A percentile compares a stretch with the other conserved stretches of the same genome.
phyloP scores from a whole-genome alignment of 179 eudicot genomes.

The Spergularia azorica region DNA sequence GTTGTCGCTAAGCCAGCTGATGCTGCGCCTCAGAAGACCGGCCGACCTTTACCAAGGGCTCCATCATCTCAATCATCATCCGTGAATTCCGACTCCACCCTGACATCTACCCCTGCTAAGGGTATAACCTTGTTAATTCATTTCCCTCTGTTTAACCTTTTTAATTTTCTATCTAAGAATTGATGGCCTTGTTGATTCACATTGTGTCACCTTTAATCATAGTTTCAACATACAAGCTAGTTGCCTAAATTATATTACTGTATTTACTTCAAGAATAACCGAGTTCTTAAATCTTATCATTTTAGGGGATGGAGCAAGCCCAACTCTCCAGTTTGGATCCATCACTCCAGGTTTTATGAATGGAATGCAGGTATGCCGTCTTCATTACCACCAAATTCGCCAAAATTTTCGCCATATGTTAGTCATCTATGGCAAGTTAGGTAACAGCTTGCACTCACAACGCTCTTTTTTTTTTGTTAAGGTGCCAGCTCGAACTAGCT shows the following conservation, averaged over 20 bases:
- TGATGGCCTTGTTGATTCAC: too few relatives aligned
- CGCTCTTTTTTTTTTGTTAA: conserved; percentile 19
- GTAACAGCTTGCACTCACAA: not conserved
- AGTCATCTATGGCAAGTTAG: not conserved
- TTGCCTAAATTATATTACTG: not conserved
- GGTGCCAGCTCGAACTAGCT: conserved; percentile 95
- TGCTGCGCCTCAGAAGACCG: conserved; percentile 39
- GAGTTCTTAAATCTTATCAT: not conserved
- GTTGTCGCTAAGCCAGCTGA: conserved; percentile 40
- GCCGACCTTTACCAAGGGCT: conserved; percentile 55
- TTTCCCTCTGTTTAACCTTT: too few relatives aligned
- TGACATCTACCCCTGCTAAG: conserved; percentile 69
- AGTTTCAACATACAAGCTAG: not conserved
- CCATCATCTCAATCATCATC: conserved; percentile 52
- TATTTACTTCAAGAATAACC: not conserved
- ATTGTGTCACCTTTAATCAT: not conserved
- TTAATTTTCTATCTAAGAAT: too few relatives aligned
- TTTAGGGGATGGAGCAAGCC: conserved; percentile 60
- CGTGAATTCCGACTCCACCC: conserved; percentile 38
- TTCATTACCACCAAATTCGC: not conserved
- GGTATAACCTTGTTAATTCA: conserved; percentile 35
- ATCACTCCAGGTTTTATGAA: conserved; percentile 80
- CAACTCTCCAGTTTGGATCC: conserved; percentile 89
- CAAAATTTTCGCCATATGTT: not conserved
- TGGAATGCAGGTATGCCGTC: conserved; percentile 66